Percentiles rank a stretch among this genome's conserved stretches.
phyloP scores from a whole-genome alignment of 306 rosid species.

The Potentilla sterilis region DNA sequence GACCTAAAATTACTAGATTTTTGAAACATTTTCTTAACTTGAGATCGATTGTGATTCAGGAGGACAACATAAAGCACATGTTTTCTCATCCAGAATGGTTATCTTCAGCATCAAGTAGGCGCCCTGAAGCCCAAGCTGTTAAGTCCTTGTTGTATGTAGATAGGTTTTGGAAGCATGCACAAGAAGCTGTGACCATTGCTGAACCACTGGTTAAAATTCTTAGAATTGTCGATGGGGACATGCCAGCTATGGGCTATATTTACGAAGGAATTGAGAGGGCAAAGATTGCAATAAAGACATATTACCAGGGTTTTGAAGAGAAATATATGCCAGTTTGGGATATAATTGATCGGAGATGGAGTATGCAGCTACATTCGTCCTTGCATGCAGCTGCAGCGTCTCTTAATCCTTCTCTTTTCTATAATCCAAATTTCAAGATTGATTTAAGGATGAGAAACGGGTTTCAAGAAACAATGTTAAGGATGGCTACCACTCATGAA shows the following conservation, averaged over 20 bases:
- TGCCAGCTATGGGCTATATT: constrained; percentile 72
- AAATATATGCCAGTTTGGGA: constrained; percentile 54
- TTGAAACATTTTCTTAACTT: constrained; percentile 58
- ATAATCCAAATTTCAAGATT: constrained; percentile 48
- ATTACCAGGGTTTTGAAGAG: constrained; percentile 57
- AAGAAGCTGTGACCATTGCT: constrained; percentile 58
- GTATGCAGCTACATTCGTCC: constrained; percentile 52
- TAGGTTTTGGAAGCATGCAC: constrained; percentile 67
- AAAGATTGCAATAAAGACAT: constrained; percentile 45
- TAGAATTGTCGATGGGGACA: constrained; percentile 69
- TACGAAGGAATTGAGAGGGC: constrained; percentile 61
- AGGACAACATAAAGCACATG: constrained; percentile 63
- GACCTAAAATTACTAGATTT: constrained; percentile 53
- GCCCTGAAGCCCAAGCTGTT: constrained; percentile 47
- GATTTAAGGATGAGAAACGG: constrained; percentile 58
- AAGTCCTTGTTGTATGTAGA: constrained; percentile 46
- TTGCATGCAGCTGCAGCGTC: constrained; percentile 73
- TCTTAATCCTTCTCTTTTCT: constrained; percentile 60
- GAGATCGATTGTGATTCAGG: constrained; percentile 58
- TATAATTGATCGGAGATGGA: constrained; percentile 65
- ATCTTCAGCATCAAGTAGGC: constrained; percentile 48
- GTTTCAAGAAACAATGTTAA: constrained; percentile 62
- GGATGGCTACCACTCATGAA: constrained; percentile 42
- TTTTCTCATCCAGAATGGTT: constrained; percentile 61
- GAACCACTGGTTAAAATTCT: constrained; percentile 60